Evolutionary conservation across 2,329 filamentous ascomycete species (phyloP), one percentile per base, ranked within the genome.

Genomic region (Dothistroma pini): DNA sequence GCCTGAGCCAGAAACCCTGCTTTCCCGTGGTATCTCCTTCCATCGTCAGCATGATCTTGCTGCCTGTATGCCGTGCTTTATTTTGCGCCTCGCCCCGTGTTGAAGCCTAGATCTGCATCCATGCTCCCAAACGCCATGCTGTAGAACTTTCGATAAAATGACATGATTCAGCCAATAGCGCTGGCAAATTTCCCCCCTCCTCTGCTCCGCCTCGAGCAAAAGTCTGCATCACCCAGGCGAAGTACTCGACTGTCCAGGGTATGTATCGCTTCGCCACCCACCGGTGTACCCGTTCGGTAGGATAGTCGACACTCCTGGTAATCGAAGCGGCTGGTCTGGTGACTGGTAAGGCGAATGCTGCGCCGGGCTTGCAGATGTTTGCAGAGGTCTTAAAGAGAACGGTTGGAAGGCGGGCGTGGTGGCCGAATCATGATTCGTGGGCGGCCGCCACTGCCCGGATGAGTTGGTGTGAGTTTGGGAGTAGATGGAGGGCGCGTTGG

Each of bases 261-360:
- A 14, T 34, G 38, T 51, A 32, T 60, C 52, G 47, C 51, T 56
- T 32, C 58, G 29, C 58, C 58, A 60, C 16, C 58, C 58, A 50
- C 22, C 19, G 25, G 11, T 22, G 22, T 56, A 56, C 14, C 57
- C 57, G 22, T 58, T 53, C 49, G 51, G 49, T 12, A 32, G 47
- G 12, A 35, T 48, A 22, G 41, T 29, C 41, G 55, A 54, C 19
- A 60, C 56, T 16, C 54, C 54, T 2, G 58, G 58, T 50, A 60
- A 38, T 21, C 58, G 54, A 22, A 53, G 31, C 8, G 54, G 32
- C 16, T 21, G 21, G 50, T 49, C 29, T 10, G 41, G 44, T 14
- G 54, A 47, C 22, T 59, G n/a, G 19, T 50, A 44, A 10, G 44
- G 34, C 4, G 52, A 50, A 31, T 25, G 32, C 44, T 38, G 31